phyloP scores from a whole-genome alignment of 805 yeast species.

The Saturnispora diversa region DNA sequence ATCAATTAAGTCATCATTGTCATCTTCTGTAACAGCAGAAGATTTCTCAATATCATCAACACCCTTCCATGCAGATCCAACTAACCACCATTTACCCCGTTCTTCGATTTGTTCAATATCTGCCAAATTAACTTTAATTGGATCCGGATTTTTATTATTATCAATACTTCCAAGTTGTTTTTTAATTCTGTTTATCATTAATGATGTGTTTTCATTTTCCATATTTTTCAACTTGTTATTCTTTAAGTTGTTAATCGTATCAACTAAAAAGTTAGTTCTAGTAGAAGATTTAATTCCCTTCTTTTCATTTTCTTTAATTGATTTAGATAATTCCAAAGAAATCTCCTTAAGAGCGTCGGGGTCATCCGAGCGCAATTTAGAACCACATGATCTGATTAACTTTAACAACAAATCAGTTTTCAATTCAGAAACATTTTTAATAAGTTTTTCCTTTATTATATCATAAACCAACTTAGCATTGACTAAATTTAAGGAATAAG shows the following conservation, averaged over 20 bases:
- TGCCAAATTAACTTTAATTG: slow-evolving; percentile 73
- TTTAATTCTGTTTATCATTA: slow-evolving; percentile 49
- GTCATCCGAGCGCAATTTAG: slow-evolving; percentile 83
- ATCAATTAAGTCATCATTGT: slow-evolving; percentile 34
- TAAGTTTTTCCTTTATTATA: slow-evolving; percentile 40
- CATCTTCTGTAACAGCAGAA: slow-evolving; percentile 9
- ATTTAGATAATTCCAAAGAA: slow-evolving; percentile 47
- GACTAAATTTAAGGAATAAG: slow-evolving; percentile 70
- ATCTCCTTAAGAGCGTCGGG: slow-evolving; percentile 80
- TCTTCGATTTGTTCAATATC: slow-evolving; percentile 73
- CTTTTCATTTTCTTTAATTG: slow-evolving; percentile 33
- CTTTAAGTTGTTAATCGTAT: slow-evolving; percentile 75
- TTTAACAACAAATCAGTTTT: slow-evolving; percentile 73
- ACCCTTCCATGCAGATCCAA: slow-evolving; percentile 97
- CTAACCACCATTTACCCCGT: slow-evolving; percentile 98
- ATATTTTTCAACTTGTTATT: slow-evolving; percentile 64
- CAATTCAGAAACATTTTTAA: slow-evolving; percentile 45
- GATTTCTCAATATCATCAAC: slow-evolving; percentile 6
- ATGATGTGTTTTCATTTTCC: slow-evolving; percentile 44
- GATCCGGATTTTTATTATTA: slow-evolving; percentile 47
- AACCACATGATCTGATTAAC: slow-evolving; percentile 69
- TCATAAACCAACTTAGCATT: slow-evolving; percentile 74
- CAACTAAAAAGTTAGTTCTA: slow-evolving; percentile 76
- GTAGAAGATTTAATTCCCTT: slow-evolving; percentile 34
- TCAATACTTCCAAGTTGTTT: slow-evolving; percentile 52